Conservation (phyloP, 306 rosid species). For the Astragalus membranaceus region DNA sequence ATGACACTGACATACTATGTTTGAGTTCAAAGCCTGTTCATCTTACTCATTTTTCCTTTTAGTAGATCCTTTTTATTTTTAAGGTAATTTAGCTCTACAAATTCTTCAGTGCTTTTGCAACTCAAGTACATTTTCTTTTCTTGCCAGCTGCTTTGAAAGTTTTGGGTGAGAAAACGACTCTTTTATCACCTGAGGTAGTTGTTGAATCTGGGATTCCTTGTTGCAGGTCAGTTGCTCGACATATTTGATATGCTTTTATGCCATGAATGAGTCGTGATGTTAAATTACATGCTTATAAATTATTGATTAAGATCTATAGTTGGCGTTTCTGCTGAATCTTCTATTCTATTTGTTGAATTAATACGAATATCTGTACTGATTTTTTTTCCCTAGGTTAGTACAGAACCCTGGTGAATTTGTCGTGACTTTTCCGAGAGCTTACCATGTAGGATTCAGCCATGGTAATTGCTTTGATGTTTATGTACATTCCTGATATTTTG, state of each 20-base stretch:
- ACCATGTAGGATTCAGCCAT: constrained; percentile 99
- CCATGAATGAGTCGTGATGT: constrained; percentile 7
- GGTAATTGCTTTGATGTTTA: constrained; percentile 61
- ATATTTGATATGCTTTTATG: constrained; percentile 1
- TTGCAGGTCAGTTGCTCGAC: constrained; percentile 68
- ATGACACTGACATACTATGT: too few species aligned
- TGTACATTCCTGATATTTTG: constrained; percentile 6
- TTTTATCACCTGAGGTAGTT: constrained; percentile 77
- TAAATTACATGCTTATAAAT: neutral
- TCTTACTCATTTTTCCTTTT: neutral
- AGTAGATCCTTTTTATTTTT: neutral
- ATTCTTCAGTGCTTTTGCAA: constrained; percentile 36
- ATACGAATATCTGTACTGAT: constrained; percentile 27
- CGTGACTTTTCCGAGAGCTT: constrained; percentile 98
- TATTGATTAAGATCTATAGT: constrained; percentile 18
- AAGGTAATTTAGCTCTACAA: constrained; percentile 22
- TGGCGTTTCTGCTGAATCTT: constrained; percentile 8
- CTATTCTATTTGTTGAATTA: constrained; percentile 24
- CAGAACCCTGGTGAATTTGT: constrained; percentile 99
- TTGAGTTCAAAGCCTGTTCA: too few species aligned
- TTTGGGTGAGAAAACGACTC: constrained; percentile 91
- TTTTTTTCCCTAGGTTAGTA: constrained; percentile 66
- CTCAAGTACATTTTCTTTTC: constrained; percentile 54
- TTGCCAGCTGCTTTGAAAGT: constrained; percentile 90
- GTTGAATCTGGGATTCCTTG: constrained; percentile 85